Conservation (phyloP, 164 flowering plant genomes). For the Hamamelis virginiana region DNA sequence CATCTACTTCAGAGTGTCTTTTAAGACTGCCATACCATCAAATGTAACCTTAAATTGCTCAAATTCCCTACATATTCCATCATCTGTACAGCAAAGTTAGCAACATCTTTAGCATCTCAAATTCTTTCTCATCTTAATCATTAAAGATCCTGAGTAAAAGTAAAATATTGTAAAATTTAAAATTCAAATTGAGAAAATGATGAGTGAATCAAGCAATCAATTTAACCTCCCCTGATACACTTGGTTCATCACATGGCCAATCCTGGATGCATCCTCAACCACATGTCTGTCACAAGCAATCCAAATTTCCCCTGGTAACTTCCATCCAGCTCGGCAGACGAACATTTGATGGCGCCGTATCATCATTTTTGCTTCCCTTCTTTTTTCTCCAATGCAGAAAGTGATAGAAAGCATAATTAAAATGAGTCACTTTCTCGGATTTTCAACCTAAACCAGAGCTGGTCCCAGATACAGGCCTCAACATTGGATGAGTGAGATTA, state of each 20-base stretch:
- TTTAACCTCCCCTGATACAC: neutral
- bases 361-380: neutral
- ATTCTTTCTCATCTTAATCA: neutral
- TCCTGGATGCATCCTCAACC: neutral
- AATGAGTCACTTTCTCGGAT: neutral
- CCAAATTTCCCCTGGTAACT: neutral
- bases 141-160: neutral
- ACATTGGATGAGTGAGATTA: slow-evolving; percentile 52
- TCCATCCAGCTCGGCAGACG: neutral
- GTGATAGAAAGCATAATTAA: neutral
- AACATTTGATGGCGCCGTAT: neutral
- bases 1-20: too few relatives aligned
- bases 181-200: neutral
- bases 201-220: neutral
- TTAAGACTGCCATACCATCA: neutral
- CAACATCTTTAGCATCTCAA: neutral
- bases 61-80: neutral
- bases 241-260: neutral
- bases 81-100: slow-evolving; percentile 2
- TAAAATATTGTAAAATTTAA: neutral
- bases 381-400: neutral
- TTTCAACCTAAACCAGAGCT: slow-evolving; percentile 65
- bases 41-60: neutral
- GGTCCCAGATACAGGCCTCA: slow-evolving; percentile 65
- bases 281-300: neutral